Evolutionary conservation across 306 rosid genomes (phyloP), one percentile per base, ranked within the genome.

Genomic region (Macrotyloma uniflorum): DNA sequence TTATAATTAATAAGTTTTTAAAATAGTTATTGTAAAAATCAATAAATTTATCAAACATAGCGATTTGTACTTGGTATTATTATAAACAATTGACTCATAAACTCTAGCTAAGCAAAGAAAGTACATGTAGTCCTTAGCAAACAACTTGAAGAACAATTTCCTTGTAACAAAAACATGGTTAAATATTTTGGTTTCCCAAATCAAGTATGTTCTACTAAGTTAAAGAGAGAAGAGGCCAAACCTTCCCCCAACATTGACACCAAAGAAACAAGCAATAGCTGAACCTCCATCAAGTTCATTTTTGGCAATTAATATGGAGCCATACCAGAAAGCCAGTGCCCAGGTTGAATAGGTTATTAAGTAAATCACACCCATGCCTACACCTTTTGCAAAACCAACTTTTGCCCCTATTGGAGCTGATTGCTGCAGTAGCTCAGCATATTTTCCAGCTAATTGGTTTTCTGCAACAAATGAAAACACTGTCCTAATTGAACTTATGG

Each of bases 321-420:
- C 95, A 68, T 92, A 94, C 97, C 93, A 94, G 80, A 94, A 94
- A 72, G 97, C 97, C 85, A 92, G 85, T 3, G 98, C 98, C 97
- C 97, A 90, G 24, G 95, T 94, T 69, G 97, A 84, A 81, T 92
- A 94, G 20, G 93, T 85, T 62, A 94, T 93, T 55, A 94, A 75
- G 82, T 92, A 92, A 40, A 92, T 94, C 49, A 92, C 80, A 30
- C 98, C 98, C 75, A 92, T 82, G 38, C 98, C 98, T 23, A 82
- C 93, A 82, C 97, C 97, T 69, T 92, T 92, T 6, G 97, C 90
- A 83, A 94, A 94, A 19, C 98, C 97, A 70, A 90, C 23, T 83
- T 70, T 92, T 70, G 80, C 88, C 19, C 98, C 98, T 47, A 85
- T 71, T 8, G 95, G 98, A 36, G 87, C 81, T 79, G 93, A 92